Evolutionary conservation across 306 rosid species (phyloP).

Genomic region (Castanea crenata): DNA sequence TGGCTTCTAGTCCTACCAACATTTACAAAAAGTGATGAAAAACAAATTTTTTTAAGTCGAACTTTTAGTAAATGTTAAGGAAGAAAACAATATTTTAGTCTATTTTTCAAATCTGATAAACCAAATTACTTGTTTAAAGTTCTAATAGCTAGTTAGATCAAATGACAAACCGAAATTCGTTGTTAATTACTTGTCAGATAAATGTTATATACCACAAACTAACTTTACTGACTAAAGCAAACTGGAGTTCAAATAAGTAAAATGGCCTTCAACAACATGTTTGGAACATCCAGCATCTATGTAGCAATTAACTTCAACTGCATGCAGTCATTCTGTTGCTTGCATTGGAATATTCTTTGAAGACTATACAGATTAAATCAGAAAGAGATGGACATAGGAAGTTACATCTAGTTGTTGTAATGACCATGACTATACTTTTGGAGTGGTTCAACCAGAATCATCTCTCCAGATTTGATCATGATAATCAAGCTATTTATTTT

Average conservation of each 20-base stretch:
- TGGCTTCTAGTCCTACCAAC: background rate
- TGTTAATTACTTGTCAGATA: no score
- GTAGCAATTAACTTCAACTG: slow-evolving; percentile 36
- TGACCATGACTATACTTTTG: no score
- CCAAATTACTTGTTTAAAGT: no score
- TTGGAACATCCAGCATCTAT: slow-evolving; percentile 27
- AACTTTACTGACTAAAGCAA: background rate
- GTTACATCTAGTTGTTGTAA: background rate
- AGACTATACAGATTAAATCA: slow-evolving; percentile 4
- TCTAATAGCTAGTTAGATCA: no score
- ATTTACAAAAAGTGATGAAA: no score
- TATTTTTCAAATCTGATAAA: no score
- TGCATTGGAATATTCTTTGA: slow-evolving; percentile 29
- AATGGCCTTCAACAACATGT: slow-evolving; percentile 26
- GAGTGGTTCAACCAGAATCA: background rate
- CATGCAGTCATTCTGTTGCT: slow-evolving; percentile 19
- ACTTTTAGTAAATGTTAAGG: no score
- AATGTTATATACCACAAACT: background rate
- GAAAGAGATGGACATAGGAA: no score
- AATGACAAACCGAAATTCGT: no score
- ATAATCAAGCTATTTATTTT: background rate
- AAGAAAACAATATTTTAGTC: no score
- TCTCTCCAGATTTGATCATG: slow-evolving; percentile 17
- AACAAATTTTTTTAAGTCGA: no score
- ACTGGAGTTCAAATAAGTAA: slow-evolving; percentile 33